Evolutionary conservation across 2,329 filamentous ascomycete species (phyloP), one percentile per base, ranked within the genome.

Genomic region (Thyridium curvatum): DNA sequence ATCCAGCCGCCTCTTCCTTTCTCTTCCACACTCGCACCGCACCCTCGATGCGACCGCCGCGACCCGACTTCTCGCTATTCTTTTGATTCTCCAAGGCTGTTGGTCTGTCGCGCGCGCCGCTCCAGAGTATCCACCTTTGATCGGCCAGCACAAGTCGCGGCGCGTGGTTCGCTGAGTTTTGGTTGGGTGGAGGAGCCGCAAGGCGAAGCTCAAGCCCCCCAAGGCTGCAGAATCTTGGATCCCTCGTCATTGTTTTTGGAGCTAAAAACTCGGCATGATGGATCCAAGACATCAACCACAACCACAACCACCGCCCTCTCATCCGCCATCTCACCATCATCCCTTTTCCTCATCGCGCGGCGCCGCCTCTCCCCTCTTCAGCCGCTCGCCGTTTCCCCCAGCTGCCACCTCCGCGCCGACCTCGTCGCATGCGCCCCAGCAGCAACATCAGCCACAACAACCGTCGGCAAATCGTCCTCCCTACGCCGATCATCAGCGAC

Each of bases 181-280:
- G 21, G 21, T 26, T 26, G 21, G 21, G 21, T 26, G 21, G 21
- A 26, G 21, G 21, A 26, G 21, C 21, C 21, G 21, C 21, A 26
- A 26, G 21, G 21, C 21, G 21, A 26, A 26, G 21, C 21, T 26
- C 21, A 26, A 26, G 21, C 21, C 21, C 21, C 21, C 21, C 21
- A 26, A 26, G 21, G 21, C 21, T 26, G 21, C 21, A 26, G 21
- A 26, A 26, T 26, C 21, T 26, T 26, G 21, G 21, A 26, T 26
- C 32, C 30, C 32, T 33, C 32, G 32, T 33, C 32, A 33, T 33
- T 33, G 32, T 59, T 55, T 58, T 50, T 54, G 45, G 52, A 58
- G 54, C 58, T 60, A 55, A 58, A 56, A 56, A 49, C 49, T 57
- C 52, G 52, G 51, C 52, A 52, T 51, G 45, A 61, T 65, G 62